A percentile compares a stretch with the other conserved stretches of the same genome.
phyloP scores from a whole-genome alignment of 2,329 filamentous ascomycete genomes.

The Graphiopsis chlorocephala region DNA sequence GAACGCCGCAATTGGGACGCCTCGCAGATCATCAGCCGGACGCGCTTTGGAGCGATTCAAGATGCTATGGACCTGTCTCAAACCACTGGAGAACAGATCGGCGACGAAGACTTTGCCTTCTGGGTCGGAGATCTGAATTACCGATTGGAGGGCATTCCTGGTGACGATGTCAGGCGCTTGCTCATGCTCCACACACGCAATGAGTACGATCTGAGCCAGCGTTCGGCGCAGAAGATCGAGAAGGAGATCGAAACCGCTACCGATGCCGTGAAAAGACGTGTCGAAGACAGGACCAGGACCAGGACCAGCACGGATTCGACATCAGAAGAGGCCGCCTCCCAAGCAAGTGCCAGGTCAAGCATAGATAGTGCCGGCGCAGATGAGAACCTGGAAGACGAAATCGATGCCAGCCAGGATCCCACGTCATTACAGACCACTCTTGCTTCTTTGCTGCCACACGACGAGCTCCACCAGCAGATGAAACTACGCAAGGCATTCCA shows the following conservation, averaged over 20 bases:
- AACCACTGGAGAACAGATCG: slow-evolving; percentile 64
- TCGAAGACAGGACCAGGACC: slow-evolving; percentile 18
- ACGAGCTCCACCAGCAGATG: slow-evolving; percentile 77
- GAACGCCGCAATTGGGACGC: slow-evolving; percentile 91
- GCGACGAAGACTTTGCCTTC: slow-evolving; percentile 89
- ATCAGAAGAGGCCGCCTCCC: background rate
- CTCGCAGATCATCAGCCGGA: slow-evolving; percentile 70
- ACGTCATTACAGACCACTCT: slow-evolving; percentile 85
- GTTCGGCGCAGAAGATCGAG: slow-evolving; percentile 35
- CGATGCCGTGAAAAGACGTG: slow-evolving; percentile 23
- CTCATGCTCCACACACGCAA: slow-evolving; percentile 79
- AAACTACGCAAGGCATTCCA: slow-evolving; percentile 76
- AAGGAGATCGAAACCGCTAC: slow-evolving; percentile 32
- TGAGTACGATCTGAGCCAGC: slow-evolving; percentile 61
- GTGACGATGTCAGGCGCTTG: slow-evolving; percentile 82
- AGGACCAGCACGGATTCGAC: background rate
- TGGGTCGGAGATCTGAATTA: slow-evolving; percentile 98
- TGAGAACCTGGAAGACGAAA: slow-evolving; percentile 27
- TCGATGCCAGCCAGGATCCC: slow-evolving; percentile 66
- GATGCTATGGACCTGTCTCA: slow-evolving; percentile 62
- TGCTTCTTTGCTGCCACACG: slow-evolving; percentile 81
- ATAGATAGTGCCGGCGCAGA: slow-evolving; percentile 5
- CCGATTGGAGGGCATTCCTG: slow-evolving; percentile 80
- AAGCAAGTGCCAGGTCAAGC: slow-evolving; percentile 1
- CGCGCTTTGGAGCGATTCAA: slow-evolving; percentile 72